Evolutionary conservation across 306 rosid genomes (phyloP), one percentile per base, ranked within the genome.

Genomic region (Malus orientalis): DNA sequence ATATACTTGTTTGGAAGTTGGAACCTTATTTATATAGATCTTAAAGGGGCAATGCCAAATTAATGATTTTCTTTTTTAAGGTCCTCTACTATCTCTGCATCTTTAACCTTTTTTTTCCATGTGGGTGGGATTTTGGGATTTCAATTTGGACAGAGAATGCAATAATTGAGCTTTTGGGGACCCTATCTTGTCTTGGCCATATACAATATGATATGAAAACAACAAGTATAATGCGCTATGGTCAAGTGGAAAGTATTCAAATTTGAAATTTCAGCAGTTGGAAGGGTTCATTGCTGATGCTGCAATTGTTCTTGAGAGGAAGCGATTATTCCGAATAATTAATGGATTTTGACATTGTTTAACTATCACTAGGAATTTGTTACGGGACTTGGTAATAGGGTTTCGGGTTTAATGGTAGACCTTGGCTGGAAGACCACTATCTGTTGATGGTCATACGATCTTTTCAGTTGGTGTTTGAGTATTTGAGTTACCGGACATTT

Each of bases 121-220:
- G 75, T 51, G 73, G 65, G 30, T 62, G 68, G 76, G 68, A 51
- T 73, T 32, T 14, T 40, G 44, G 36, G 25, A 59, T 80, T 36
- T 74, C 45, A 25, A 25, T 68, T 42, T 64, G 73, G 70, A 44
- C 75, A 70, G 60, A 70, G 51, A 80, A n/a, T 51, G 63, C 70
- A 75, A 57, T 79, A 53, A 70, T 27, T 62, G 70, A 57, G 66
- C 45, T 40, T 66, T 32, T 67, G 25, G 23, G 60, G 69, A 32
- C 71, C 60, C 58, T 61, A 38, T 70, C 8, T 29, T 44, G 55
- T 74, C 5, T 47, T 62, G 81, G 61, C 33, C 38, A n/a, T 25
- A 11, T 16, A 42, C 44, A 75, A 22, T 65, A 33, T 51, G 62
- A 51, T 49, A n/a, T n/a, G 49, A 12, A 25, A 38, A 14, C 22